Evolutionary conservation across 768 basidiomycete species (phyloP).

Genomic region (Mycena latifolia): DNA sequence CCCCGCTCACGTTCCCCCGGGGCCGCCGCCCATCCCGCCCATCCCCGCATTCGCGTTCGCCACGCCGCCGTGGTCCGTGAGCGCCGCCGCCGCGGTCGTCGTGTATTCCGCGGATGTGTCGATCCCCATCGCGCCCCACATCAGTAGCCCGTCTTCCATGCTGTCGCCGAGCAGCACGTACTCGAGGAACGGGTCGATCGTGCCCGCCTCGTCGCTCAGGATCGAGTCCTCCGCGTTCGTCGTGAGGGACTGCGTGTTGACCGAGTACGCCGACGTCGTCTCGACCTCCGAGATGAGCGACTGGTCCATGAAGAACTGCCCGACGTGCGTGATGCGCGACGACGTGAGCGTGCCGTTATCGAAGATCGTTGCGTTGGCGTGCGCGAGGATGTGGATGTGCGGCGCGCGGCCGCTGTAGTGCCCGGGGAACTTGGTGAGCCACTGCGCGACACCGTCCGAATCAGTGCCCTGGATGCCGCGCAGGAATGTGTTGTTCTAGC

Average conservation of each 20-base stretch:
- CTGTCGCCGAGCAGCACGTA: constrained; percentile 29
- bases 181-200: constrained; percentile 31
- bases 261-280: constrained; percentile 19
- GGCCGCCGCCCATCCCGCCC: constrained; percentile 4
- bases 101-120: constrained; percentile 22
- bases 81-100: constrained; percentile 14
- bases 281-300: too few relatives aligned
- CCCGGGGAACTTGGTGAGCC: too few relatives aligned
- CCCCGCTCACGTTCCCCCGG: too few relatives aligned
- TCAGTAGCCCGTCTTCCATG: constrained; percentile 29
- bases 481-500: too few relatives aligned
- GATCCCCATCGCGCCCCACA: constrained; percentile 34
- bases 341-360: too few relatives aligned
- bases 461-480: too few relatives aligned
- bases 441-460: too few relatives aligned
- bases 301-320: too few relatives aligned
- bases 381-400: too few relatives aligned
- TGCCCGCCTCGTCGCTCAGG: constrained; percentile 15
- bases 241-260: constrained; percentile 30
- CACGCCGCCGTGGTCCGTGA: constrained; percentile 28
- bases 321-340: too few relatives aligned
- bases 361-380: too few relatives aligned
- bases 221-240: constrained; percentile 32
- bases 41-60: constrained; percentile 1
- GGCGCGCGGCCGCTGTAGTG: too few relatives aligned